A percentile compares a stretch with the other conserved stretches of the same genome.
phyloP scores from a whole-genome alignment of 164 flowering plant genomes.

The Berberis thunbergii region DNA sequence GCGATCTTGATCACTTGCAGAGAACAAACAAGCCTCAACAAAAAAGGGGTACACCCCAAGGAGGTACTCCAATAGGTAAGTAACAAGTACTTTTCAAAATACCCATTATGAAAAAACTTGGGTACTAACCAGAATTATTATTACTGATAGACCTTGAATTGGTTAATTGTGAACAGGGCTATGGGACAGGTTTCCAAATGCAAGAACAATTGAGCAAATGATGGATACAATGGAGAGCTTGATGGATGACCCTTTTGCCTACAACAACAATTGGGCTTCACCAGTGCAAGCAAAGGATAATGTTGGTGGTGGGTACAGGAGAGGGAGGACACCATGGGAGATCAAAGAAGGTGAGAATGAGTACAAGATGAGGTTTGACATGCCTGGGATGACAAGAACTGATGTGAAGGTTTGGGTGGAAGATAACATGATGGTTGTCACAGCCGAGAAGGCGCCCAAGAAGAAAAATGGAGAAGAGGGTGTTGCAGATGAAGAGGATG shows the following conservation, averaged over 20 bases:
- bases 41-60: too few relatives aligned
- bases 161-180: slow-evolving; percentile 27
- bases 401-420: slow-evolving; percentile 83
- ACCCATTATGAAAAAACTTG: too few relatives aligned
- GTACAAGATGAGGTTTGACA: slow-evolving; percentile 72
- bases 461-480: slow-evolving; percentile 8
- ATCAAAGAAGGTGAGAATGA: slow-evolving; percentile 56
- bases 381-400: slow-evolving; percentile 84
- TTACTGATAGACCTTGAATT: too few relatives aligned
- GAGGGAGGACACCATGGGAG: slow-evolving; percentile 89
- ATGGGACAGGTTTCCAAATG: slow-evolving; percentile 79
- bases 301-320: slow-evolving; percentile 26
- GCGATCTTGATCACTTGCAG: too few relatives aligned
- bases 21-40: too few relatives aligned
- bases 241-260: slow-evolving; percentile 59
- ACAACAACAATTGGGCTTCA: slow-evolving; percentile 21
- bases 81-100: too few relatives aligned
- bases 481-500: slow-evolving; percentile 18
- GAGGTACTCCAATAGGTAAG: too few relatives aligned
- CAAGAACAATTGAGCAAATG: slow-evolving; percentile 77
- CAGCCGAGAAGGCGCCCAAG: slow-evolving; percentile 39
- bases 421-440: slow-evolving; percentile 72
- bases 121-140: too few relatives aligned
- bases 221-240: slow-evolving; percentile 82
- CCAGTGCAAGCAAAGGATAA: slow-evolving; percentile 13